Conservation (phyloP, 306 rosid genomes). For the Albizia julibrissin region DNA sequence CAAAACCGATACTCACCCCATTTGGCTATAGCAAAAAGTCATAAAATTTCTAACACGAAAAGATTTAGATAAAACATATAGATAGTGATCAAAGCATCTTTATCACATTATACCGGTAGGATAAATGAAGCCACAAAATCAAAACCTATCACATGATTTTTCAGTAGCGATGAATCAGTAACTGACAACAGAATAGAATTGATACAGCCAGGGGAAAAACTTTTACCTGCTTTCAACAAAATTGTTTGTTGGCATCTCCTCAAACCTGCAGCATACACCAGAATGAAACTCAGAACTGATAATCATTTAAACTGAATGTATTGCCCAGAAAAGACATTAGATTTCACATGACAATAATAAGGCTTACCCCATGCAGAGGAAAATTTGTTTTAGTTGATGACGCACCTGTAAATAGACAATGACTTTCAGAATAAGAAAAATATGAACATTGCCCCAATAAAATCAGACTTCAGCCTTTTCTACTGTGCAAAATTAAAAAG, state of each 20-base stretch:
- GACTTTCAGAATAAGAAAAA: slow-evolving; percentile 14
- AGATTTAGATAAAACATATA: not conserved
- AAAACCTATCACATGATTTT: not conserved
- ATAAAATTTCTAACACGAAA: not conserved
- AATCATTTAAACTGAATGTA: slow-evolving; percentile 13
- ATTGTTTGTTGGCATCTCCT: slow-evolving; percentile 97
- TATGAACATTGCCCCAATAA: not conserved
- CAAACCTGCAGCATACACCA: slow-evolving; percentile 66
- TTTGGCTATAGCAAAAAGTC: not conserved
- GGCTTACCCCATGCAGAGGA: slow-evolving; percentile 88
- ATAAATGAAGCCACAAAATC: not conserved
- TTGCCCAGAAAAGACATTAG: slow-evolving; percentile 21
- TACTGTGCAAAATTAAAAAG: not conserved
- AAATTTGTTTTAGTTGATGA: slow-evolving; percentile 71
- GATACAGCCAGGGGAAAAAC: slow-evolving; percentile 6
- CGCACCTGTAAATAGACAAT: slow-evolving; percentile 68
- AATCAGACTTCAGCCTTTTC: not conserved
- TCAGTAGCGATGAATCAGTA: not conserved
- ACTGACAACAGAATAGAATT: slow-evolving; percentile 4
- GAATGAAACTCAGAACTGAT: slow-evolving; percentile 18
- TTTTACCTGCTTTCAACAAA: slow-evolving; percentile 95
- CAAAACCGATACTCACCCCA: not conserved
- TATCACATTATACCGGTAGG: not conserved
- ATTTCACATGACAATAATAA: slow-evolving; percentile 24
- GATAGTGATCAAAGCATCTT: not conserved